phyloP scores from a whole-genome alignment of 805 yeast species.

The Komagataella populi region DNA sequence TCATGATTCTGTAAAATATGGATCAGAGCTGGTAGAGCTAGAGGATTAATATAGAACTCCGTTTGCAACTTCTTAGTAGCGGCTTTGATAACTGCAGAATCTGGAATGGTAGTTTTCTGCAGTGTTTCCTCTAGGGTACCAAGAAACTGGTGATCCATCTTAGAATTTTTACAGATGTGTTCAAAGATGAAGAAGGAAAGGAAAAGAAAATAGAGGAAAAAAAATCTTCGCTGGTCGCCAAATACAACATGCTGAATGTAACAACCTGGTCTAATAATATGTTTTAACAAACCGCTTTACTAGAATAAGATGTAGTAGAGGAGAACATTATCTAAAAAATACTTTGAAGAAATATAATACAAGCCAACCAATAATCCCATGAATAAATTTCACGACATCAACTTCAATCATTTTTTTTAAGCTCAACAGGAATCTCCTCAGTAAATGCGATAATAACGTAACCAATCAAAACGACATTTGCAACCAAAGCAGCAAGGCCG shows the following conservation, averaged over 20 bases:
- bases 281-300: background rate
- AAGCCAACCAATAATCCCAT: background rate
- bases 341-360: background rate
- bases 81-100: slow-evolving; percentile 63
- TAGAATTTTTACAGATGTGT: background rate
- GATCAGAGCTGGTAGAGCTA: slow-evolving; percentile 69
- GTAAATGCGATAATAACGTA: slow-evolving; percentile 64
- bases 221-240: background rate
- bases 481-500: slow-evolving; percentile 67
- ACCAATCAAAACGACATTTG: slow-evolving; percentile 61
- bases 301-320: background rate
- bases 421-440: slow-evolving; percentile 32
- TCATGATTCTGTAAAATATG: slow-evolving; percentile 63
- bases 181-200: background rate
- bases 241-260: background rate
- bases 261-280: background rate
- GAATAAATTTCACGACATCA: background rate
- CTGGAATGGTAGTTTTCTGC: slow-evolving; percentile 69
- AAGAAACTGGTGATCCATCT: slow-evolving; percentile 61
- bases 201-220: background rate
- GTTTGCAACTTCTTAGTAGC: slow-evolving; percentile 67
- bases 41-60: slow-evolving; percentile 59
- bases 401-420: slow-evolving; percentile 16
- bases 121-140: slow-evolving; percentile 67
- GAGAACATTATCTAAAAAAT: background rate